Conservation (phyloP, 176 grass and related monocot genomes). For the Eremochloa ophiuroides region DNA sequence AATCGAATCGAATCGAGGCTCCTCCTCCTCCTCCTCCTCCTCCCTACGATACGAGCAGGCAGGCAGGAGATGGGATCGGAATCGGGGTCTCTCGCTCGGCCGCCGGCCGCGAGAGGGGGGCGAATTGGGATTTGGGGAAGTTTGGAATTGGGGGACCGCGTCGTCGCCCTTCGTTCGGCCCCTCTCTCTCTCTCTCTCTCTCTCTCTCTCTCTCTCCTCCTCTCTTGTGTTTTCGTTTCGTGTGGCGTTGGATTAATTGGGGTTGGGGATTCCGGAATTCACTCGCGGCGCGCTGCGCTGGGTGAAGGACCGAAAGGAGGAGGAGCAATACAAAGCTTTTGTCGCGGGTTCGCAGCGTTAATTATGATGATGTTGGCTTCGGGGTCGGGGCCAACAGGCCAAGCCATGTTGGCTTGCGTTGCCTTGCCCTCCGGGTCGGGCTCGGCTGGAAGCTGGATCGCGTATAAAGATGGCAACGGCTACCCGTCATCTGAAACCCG, state of each 20-base stretch:
- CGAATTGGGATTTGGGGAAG: slow-evolving; percentile 4
- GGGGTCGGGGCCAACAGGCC: neutral
- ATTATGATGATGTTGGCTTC: neutral
- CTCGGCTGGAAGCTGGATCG: neutral
- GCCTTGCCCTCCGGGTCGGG: neutral
- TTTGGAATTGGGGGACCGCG: neutral
- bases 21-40: no score
- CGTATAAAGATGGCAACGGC: no score
- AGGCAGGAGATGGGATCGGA: neutral
- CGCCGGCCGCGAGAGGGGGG: neutral
- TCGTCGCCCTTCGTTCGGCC: neutral
- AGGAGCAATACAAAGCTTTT: neutral
- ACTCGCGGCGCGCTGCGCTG: neutral
- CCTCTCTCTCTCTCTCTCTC: neutral
- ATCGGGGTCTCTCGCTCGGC: neutral
- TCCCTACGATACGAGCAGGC: no score
- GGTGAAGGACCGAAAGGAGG: no score
- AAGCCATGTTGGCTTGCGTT: neutral
- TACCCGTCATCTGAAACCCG: no score
- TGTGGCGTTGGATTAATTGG: slow-evolving; percentile 8
- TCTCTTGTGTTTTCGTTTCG: neutral
- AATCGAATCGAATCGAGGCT: neutral
- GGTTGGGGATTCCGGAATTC: slow-evolving; percentile 26
- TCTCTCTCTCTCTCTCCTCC: no score
- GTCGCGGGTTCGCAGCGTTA: neutral